Conservation (phyloP, 208 protist species). For the Tetramitus jugosus region DNA sequence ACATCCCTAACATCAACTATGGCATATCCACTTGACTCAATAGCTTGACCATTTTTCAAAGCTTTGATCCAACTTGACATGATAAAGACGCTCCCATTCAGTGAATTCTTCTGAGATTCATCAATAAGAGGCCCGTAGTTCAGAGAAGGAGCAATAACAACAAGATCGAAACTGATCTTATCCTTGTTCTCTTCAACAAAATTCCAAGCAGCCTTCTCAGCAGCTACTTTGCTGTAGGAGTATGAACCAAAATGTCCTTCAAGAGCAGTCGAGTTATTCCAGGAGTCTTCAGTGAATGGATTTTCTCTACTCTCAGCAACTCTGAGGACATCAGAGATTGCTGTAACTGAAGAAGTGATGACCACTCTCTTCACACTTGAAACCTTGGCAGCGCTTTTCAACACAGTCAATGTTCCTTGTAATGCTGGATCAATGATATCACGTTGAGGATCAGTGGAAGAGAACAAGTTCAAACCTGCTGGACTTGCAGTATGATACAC, state of each 20-base stretch:
- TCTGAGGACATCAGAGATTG: not conserved
- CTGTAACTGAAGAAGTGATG: conserved; percentile 3
- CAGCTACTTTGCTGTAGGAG: not conserved
- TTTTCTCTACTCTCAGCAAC: no score
- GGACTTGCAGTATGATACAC: conserved; percentile 18
- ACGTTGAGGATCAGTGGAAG: not conserved
- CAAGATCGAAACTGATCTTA: not conserved
- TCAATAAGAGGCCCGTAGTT: no score
- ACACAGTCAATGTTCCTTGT: conserved; percentile 15
- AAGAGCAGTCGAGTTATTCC: not conserved
- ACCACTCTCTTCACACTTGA: not conserved
- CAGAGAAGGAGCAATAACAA: not conserved
- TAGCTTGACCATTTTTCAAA: no score
- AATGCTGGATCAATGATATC: conserved; percentile 24
- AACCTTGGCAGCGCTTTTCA: not conserved
- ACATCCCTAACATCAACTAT: not conserved
- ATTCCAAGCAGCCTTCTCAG: conserved; percentile 14
- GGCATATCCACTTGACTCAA: no score
- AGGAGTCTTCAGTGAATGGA: not conserved
- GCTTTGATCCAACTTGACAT: no score
- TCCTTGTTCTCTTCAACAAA: not conserved
- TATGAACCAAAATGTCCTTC: not conserved
- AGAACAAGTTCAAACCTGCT: not conserved
- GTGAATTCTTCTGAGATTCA: no score
- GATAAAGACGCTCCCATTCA: not conserved